Conservation (phyloP, 257 asterid genomes). For the Primulina huaijiensis region DNA sequence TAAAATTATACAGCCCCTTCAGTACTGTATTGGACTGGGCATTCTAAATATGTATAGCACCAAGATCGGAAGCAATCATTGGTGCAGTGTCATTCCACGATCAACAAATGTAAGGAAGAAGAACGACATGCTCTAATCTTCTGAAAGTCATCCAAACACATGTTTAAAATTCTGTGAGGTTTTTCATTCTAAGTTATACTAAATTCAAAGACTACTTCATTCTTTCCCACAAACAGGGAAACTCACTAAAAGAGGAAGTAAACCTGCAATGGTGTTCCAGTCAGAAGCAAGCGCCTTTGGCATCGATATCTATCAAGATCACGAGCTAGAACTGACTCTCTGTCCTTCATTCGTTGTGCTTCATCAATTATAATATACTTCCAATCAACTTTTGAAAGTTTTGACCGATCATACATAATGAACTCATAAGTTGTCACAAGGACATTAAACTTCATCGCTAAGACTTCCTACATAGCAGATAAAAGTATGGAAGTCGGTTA, state of each 20-base stretch:
- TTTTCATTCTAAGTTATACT: neutral
- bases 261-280: constrained; percentile 99
- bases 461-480: constrained; percentile 67
- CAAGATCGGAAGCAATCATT: constrained; percentile 12
- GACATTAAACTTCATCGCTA: constrained; percentile 92
- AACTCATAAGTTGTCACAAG: constrained; percentile 98
- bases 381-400: constrained; percentile 98
- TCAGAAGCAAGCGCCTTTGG: constrained; percentile 98
- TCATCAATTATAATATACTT: constrained; percentile 96
- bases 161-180: neutral
- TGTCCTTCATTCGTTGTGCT: constrained; percentile 99
- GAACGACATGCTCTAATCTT: neutral
- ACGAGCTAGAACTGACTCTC: constrained; percentile 98
- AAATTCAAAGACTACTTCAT: constrained; percentile 4
- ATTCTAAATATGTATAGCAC: neutral
- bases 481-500: constrained; percentile 23
- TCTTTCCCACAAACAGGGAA: constrained; percentile 16
- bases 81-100: constrained; percentile 15
- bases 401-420: constrained; percentile 95
- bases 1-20: constrained; percentile 1
- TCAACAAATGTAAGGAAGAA: constrained; percentile 17
- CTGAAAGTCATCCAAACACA: constrained; percentile 10
- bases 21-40: neutral
- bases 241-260: constrained; percentile 16
- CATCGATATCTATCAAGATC: constrained; percentile 99